Evolutionary conservation across 1,139 yeast species (phyloP).

Genomic region (Kazachstania sp.): DNA sequence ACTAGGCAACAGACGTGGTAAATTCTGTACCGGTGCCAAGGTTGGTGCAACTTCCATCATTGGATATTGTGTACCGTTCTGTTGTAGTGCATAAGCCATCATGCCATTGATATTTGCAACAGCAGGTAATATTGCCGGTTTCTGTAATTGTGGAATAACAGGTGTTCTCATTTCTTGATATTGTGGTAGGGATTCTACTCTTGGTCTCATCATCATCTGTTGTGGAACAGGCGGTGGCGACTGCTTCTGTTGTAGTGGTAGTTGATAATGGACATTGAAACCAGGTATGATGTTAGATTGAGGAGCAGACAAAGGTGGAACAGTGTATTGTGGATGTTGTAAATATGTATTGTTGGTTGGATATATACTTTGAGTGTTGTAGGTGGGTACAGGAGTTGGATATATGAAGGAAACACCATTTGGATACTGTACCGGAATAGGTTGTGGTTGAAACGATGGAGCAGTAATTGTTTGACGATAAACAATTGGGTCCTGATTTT

Average conservation of each 20-base stretch:
- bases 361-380: background rate
- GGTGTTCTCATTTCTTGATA: background rate
- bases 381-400: background rate
- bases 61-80: too few species aligned
- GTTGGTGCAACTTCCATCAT: background rate
- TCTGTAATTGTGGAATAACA: background rate
- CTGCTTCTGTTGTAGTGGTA: too few species aligned
- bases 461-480: too few species aligned
- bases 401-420: too few species aligned
- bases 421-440: too few species aligned
- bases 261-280: background rate
- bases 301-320: background rate
- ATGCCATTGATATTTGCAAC: background rate
- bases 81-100: background rate
- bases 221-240: background rate
- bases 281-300: background rate
- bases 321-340: background rate
- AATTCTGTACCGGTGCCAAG: background rate
- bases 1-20: background rate
- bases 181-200: background rate
- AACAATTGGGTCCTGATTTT: too few species aligned
- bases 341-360: background rate
- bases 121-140: background rate
- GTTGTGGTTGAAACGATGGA: too few species aligned
- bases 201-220: too few species aligned